Percentiles rank a stretch among this genome's conserved stretches.
Conservation (phyloP, 345 rosid genomes). For the Bruguiera gymnorhiza region DNA sequence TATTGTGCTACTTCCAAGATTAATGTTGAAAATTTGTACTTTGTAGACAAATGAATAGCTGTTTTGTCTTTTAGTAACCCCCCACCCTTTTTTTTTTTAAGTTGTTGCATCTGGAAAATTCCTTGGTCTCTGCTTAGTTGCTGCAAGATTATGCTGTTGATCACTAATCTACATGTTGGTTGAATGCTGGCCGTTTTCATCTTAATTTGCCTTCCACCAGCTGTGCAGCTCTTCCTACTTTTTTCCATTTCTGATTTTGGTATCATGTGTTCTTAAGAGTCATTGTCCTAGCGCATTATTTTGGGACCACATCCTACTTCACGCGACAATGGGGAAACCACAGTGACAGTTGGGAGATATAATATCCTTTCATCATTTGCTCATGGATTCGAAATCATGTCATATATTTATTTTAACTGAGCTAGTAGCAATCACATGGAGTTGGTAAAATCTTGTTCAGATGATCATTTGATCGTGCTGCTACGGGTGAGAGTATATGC, state of each 20-base stretch:
- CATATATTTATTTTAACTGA: no score
- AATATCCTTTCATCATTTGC: no score
- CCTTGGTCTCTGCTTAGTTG: slow-evolving; percentile 10
- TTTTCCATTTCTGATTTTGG: neutral
- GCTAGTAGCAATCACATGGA: no score
- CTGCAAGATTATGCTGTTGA: slow-evolving; percentile 9
- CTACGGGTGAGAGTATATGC: no score
- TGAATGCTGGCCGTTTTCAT: neutral
- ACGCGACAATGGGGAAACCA: no score
- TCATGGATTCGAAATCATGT: no score
- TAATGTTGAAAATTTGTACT: slow-evolving; percentile 5
- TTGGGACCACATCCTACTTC: no score
- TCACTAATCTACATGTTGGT: neutral
- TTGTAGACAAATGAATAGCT: slow-evolving; percentile 3
- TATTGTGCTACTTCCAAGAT: slow-evolving; percentile 9
- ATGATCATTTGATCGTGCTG: no score
- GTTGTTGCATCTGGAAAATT: neutral
- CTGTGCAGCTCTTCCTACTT: neutral
- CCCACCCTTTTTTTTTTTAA: neutral
- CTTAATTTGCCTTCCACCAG: neutral
- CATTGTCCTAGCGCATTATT: neutral
- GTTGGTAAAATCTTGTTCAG: no score
- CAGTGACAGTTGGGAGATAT: no score
- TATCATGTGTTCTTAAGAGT: neutral
- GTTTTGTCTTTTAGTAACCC: neutral